These are phyloP conservation scores for Penicillium glabrum DNA, from an alignment of 2,329 filamentous ascomycete genomes.

Conservation along the genomic window DNA sequence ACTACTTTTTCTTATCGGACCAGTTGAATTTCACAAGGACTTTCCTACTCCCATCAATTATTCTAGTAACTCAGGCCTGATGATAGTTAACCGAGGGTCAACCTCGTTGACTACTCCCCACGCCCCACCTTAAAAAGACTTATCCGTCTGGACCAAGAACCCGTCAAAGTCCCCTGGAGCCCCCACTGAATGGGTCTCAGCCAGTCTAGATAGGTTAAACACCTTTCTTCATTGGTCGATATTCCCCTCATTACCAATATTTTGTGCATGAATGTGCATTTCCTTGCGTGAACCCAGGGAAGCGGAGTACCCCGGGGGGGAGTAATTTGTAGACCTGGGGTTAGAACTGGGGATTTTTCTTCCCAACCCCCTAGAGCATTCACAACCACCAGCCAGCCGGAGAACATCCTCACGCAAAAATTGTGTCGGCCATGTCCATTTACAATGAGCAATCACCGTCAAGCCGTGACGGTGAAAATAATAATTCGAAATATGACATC, in stretches of 20 bases:
- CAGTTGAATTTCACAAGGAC: not conserved
- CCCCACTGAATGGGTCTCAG: not conserved
- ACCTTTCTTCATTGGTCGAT: not conserved
- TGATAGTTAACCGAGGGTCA: not conserved
- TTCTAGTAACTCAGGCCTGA: not conserved
- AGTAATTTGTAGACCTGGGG: not conserved
- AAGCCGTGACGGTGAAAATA: not conserved
- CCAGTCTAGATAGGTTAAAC: not conserved
- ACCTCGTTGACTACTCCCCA: not conserved
- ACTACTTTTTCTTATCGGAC: too few relatives aligned
- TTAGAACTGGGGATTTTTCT: not conserved
- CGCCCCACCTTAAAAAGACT: not conserved
- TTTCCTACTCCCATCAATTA: not conserved
- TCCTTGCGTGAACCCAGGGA: not conserved
- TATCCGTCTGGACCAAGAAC: not conserved
- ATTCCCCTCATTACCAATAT: not conserved
- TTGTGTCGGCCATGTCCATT: not conserved
- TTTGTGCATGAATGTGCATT: not conserved
- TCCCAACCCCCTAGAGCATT: not conserved
- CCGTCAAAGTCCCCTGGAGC: not conserved
- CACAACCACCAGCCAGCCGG: not conserved
- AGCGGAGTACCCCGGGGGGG: not conserved
- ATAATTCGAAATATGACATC: constrained; percentile 14
- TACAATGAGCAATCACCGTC: not conserved
- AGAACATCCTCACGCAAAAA: not conserved